Percentiles rank a stretch among this genome's conserved stretches.
Conservation (phyloP, 148 eudicot genomes). For the Camellia sinensis region DNA sequence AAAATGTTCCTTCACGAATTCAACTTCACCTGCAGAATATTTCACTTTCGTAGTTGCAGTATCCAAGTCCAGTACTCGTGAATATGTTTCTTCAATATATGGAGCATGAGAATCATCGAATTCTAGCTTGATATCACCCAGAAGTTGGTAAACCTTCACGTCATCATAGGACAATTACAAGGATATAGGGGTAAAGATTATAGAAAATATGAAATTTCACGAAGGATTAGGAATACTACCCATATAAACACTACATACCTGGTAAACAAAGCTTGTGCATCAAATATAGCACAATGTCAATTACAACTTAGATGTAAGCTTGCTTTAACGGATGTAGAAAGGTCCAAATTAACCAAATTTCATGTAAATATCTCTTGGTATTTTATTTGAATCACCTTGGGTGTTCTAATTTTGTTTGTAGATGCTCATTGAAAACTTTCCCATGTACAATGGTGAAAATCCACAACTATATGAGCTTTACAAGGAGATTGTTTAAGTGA, state of each 20-base stretch:
- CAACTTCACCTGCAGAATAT: conserved; percentile 48
- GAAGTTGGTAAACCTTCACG: no score
- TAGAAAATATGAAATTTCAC: not conserved
- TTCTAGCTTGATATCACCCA: no score
- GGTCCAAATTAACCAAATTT: not conserved
- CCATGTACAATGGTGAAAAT: no score
- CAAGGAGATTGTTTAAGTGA: no score
- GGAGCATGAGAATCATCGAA: no score
- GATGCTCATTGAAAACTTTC: no score
- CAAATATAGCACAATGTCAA: not conserved
- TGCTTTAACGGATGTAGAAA: not conserved
- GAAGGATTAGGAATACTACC: not conserved
- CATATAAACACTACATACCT: not conserved
- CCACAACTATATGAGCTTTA: no score
- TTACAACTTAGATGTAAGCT: not conserved
- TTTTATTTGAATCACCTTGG: no score
- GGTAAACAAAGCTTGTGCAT: no score
- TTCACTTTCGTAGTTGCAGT: conserved; percentile 63
- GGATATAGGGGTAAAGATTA: not conserved
- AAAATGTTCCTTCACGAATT: no score
- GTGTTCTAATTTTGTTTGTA: no score
- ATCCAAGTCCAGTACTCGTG: conserved; percentile 68
- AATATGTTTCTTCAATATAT: conserved; percentile 18
- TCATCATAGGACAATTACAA: no score
- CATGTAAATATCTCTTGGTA: not conserved